phyloP scores from a whole-genome alignment of 2,329 filamentous ascomycete genomes.

The Colletotrichum navitas region DNA sequence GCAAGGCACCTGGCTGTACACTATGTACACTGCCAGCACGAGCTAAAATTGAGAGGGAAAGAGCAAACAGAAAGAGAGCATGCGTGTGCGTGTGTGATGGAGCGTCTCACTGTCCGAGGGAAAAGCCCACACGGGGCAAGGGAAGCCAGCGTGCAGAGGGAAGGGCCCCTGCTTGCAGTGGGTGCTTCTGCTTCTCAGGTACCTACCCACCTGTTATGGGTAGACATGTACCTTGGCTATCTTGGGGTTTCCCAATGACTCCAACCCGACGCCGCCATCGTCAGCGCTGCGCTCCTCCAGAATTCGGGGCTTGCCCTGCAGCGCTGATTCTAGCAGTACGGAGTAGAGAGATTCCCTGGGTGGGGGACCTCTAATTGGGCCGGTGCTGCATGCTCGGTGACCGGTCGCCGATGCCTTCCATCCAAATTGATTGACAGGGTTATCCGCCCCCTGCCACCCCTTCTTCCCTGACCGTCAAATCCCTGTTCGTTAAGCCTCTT shows the following conservation, averaged over 20 bases:
- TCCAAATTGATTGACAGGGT: conserved; percentile 7
- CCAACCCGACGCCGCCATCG: background rate
- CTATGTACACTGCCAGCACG: background rate
- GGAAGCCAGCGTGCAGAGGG: background rate
- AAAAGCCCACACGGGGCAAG: background rate
- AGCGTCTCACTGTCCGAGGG: conserved; percentile 4
- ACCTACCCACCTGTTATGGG: no score
- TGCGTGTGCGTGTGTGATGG: background rate
- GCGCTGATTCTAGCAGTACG: conserved; percentile 16
- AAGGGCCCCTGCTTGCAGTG: background rate
- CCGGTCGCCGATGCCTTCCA: conserved; percentile 31
- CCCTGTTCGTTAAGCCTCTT: conserved; percentile 21
- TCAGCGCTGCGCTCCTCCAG: background rate
- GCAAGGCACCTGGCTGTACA: background rate
- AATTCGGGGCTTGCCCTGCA: conserved; percentile 22
- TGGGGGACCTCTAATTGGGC: conserved; percentile 11
- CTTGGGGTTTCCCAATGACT: background rate
- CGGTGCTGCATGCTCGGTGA: conserved; percentile 40
- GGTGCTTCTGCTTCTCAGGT: background rate
- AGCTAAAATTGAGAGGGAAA: background rate
- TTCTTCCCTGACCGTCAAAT: background rate
- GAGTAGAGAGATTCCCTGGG: conserved; percentile 28
- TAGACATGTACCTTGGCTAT: background rate
- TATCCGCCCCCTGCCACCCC: background rate
- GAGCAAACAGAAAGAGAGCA: conserved; percentile 8